Evolutionary conservation across 768 basidiomycete genomes (phyloP), one percentile per base, ranked within the genome.

Genomic region (Auricularia auricula-judae): DNA sequence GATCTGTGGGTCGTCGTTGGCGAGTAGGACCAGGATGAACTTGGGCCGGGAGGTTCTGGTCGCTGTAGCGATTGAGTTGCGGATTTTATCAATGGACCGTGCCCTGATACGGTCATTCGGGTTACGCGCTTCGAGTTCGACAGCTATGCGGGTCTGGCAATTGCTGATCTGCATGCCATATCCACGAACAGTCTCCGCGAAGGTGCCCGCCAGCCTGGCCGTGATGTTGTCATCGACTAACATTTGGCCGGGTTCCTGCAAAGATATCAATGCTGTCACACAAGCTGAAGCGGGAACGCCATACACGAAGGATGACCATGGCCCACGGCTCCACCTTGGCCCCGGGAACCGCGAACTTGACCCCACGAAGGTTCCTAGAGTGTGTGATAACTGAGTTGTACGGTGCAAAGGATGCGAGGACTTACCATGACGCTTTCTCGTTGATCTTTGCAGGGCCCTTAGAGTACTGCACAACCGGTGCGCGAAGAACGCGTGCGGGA

Each of bases 381-480:
- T 2, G 21, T 59, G 11, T 10, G 18, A 16, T n/a, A 56, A n/a
- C 54, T 11, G 54, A 12, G 54, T 59, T 8, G 23, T 29, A 59
- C 5, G 87, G 33, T 71, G 74, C 2, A 82, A 75, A 69, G 92
- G 92, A 68, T 81, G 83, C 68, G 87, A 85, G 54, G 80, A 91
- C 85, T 66, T 92, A 92, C 91, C 91, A 93, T 44, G 82, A 81
- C 0, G 86, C 91, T 61, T 70, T 74, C 36, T 86, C 82, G 42
- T 69, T 74, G 4, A 84, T 80, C 3, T 72, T 63, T 21, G 70
- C 67, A 8, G 47, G 56, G 36, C 74, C 73, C 14, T 74, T 78
- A 2, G 72, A 63, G 70, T 93, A 93, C 2, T 76, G 75, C 61
- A 92, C 69, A 1, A 67, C 65, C 0, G 91, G 91, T 0, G 86